Evolutionary conservation across 495 filamentous ascomycete species (phyloP).

Genomic region (Parathielavia hyrcaniae): DNA sequence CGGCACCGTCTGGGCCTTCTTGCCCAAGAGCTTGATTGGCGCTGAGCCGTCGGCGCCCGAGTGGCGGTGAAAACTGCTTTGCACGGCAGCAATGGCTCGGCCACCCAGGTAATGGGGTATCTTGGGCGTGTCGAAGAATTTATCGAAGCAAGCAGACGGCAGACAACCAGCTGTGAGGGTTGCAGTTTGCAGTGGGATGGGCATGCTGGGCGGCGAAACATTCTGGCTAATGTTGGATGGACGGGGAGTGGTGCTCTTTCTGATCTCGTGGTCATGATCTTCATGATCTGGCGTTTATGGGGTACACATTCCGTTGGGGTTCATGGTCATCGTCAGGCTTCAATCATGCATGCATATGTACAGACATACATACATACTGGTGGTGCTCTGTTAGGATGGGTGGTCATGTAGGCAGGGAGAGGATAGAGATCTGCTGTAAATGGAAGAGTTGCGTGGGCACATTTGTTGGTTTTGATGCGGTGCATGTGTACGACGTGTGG

Average conservation of each 20-base stretch:
- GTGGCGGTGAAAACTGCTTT: not conserved
- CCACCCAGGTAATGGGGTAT: too few species aligned
- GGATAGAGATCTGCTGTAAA: not conserved
- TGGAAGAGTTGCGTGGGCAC: not conserved
- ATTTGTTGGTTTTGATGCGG: too few species aligned
- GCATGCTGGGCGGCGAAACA: not conserved
- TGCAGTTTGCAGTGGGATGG: not conserved
- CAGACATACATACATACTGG: not conserved
- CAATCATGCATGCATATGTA: constrained; percentile 1
- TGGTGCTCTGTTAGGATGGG: not conserved
- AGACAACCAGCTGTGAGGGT: not conserved
- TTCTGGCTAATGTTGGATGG: not conserved
- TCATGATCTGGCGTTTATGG: constrained; percentile 6
- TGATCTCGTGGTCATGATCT: not conserved
- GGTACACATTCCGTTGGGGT: not conserved
- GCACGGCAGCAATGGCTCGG: not conserved
- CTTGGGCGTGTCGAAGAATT: too few species aligned
- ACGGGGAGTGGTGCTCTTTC: not conserved
- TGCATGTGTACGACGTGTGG: too few species aligned
- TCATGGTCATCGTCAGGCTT: not conserved
- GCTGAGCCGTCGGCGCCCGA: constrained; percentile 25
- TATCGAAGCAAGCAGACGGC: not conserved
- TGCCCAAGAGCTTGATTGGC: constrained; percentile 60
- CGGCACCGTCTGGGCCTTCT: constrained; percentile 81
- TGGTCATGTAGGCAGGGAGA: not conserved